Conservation (phyloP, 306 rosid species). For the Potentilla sterilis region DNA sequence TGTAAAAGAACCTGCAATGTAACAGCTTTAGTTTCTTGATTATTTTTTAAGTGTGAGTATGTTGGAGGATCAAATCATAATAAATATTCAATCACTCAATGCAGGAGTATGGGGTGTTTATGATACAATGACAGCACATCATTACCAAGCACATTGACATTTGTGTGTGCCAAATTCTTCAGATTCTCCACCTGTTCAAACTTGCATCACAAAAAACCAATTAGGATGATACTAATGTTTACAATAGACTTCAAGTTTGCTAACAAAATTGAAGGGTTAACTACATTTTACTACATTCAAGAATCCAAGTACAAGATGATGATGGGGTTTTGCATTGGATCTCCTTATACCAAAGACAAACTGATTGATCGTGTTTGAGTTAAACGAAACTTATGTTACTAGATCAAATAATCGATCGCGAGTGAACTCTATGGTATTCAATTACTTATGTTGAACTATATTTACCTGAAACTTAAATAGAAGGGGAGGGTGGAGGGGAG, state of each 20-base stretch:
- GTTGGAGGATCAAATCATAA: constrained; percentile 2
- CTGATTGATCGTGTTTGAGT: background rate
- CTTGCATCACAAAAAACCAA: background rate
- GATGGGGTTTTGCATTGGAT: background rate
- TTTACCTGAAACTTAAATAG: background rate
- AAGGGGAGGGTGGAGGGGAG: background rate
- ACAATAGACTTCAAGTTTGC: background rate
- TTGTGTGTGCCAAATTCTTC: constrained; percentile 1
- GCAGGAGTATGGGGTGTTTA: constrained; percentile 3
- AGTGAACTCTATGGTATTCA: background rate
- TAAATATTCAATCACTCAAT: background rate
- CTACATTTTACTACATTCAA: background rate
- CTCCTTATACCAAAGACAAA: background rate
- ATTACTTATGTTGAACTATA: background rate
- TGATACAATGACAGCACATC: constrained; percentile 9
- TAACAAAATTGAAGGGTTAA: background rate
- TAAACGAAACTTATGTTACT: background rate
- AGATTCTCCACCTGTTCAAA: background rate
- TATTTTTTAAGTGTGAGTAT: background rate
- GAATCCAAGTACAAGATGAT: background rate
- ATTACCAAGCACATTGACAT: background rate
- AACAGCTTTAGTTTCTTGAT: constrained; percentile 11
- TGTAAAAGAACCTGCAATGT: background rate
- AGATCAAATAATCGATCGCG: no score
- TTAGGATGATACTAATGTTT: background rate